Evolutionary conservation across 2,329 filamentous ascomycete genomes (phyloP), one percentile per base, ranked within the genome.

Genomic region (Colletotrichum scovillei): DNA sequence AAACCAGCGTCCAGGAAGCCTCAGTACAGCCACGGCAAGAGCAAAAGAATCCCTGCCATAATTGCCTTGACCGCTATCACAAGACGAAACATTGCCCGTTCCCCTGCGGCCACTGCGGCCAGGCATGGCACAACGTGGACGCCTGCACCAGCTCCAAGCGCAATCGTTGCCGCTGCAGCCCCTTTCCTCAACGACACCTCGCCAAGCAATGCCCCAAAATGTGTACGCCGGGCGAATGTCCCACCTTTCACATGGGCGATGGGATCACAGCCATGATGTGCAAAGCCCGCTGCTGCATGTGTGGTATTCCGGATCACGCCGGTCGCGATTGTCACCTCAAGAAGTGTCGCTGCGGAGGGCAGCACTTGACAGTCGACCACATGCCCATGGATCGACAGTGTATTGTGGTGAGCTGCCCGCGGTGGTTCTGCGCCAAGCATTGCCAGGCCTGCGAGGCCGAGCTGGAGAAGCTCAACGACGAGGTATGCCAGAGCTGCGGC

Each of bases 271-370:
- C 83, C 56, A 84, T 85, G 79, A 76, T 77, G 3, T 85, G 83
- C 76, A 73, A 74, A 22, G 60, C 76, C 19, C 79, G 84, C 22
- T 85, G 83, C 74, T 85, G 83, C 73, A 85, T 85, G 83, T 85
- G 84, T 69, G 83, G 83, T n/a, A 67, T 80, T 4, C 76, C 73
- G 24, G 82, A 81, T 2, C 83, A 85, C 70, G 78, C 78, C 30
- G 83, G 82, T n/a, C 76, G 70, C 16, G 78, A 83, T 32, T 85
- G 83, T 71, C 76, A 79, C 26, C 64, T 81, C 38, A 78, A 78
- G 68, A 76, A 70, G 22, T 85, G 83, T 66, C 78, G 80, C 4
- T 85, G 83, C 75, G 82, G 83, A 19, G 75, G 69, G 12, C 72
- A 75, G 11, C 83, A 85, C 69, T 77, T 85, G 55, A 81, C 71